phyloP scores from a whole-genome alignment of 768 basidiomycete species.

The Hygrocybe coccinea region DNA sequence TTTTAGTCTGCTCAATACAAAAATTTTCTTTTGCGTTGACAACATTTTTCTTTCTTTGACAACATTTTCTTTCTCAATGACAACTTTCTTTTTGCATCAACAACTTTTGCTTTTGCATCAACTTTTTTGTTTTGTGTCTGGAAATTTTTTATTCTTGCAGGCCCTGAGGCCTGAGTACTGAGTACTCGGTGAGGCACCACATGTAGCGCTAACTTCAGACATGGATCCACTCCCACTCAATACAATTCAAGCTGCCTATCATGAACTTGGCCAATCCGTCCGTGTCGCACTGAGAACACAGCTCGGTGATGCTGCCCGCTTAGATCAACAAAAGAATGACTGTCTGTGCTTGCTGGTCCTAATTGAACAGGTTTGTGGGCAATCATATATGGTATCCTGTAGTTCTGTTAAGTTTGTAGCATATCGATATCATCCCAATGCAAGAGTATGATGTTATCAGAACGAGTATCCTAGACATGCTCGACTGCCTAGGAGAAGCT shows the following conservation, averaged over 20 bases:
- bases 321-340: slow-evolving; percentile 9
- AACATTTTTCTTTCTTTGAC: too few relatives aligned
- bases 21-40: too few relatives aligned
- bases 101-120: too few relatives aligned
- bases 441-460: neutral
- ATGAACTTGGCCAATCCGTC: slow-evolving; percentile 5
- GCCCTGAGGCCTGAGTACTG: too few relatives aligned
- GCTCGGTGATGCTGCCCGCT: slow-evolving; percentile 14
- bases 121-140: too few relatives aligned
- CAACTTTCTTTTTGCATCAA: too few relatives aligned
- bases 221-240: slow-evolving; percentile 2
- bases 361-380: neutral
- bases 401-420: neutral
- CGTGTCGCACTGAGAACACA: slow-evolving; percentile 10
- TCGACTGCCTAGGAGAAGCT: slow-evolving; percentile 7
- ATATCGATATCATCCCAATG: neutral
- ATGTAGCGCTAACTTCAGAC: too few relatives aligned
- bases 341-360: slow-evolving; percentile 9
- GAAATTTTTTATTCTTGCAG: too few relatives aligned
- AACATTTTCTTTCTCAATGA: too few relatives aligned
- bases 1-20: too few relatives aligned
- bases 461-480: slow-evolving; percentile 6
- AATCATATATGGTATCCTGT: neutral
- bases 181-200: too few relatives aligned
- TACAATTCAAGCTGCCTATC: slow-evolving; percentile 8